A percentile compares a stretch with the other conserved stretches of the same genome.
Conservation (phyloP, 345 rosid species). For the Eutrema japonicum region DNA sequence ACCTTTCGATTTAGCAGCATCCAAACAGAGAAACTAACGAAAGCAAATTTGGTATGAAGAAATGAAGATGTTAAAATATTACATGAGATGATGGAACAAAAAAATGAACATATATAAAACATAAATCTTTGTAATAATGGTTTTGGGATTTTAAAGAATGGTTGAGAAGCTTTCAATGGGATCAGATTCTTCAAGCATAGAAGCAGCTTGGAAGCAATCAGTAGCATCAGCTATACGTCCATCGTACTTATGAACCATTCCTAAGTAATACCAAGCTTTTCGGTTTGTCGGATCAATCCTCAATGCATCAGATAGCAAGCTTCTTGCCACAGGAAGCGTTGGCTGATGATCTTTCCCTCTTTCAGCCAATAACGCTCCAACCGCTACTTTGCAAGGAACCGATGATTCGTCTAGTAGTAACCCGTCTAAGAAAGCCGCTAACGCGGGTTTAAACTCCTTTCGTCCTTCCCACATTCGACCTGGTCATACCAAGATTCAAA, state of each 20-base stretch:
- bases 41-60: slow-evolving; percentile 9
- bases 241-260: slow-evolving; percentile 71
- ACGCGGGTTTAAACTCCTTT: slow-evolving; percentile 62
- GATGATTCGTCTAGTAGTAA: slow-evolving; percentile 60
- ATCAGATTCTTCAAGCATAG: slow-evolving; percentile 92
- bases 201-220: slow-evolving; percentile 94
- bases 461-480: slow-evolving; percentile 76
- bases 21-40: background rate
- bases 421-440: slow-evolving; percentile 59
- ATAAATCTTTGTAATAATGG: background rate
- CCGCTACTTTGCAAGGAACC: slow-evolving; percentile 70
- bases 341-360: slow-evolving; percentile 52
- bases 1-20: background rate
- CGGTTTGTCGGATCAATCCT: slow-evolving; percentile 85
- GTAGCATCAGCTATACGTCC: slow-evolving; percentile 89
- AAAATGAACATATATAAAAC: slow-evolving; percentile 18
- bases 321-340: slow-evolving; percentile 81
- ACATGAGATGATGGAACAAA: slow-evolving; percentile 9
- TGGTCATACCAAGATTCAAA: slow-evolving; percentile 40
- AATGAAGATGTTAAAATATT: slow-evolving; percentile 18
- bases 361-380: slow-evolving; percentile 61
- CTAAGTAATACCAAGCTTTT: slow-evolving; percentile 88
- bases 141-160: slow-evolving; percentile 46
- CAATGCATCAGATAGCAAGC: slow-evolving; percentile 84
- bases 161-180: slow-evolving; percentile 88